Conservation (phyloP, 2,329 filamentous ascomycete genomes). For the Sporothrix luriei region DNA sequence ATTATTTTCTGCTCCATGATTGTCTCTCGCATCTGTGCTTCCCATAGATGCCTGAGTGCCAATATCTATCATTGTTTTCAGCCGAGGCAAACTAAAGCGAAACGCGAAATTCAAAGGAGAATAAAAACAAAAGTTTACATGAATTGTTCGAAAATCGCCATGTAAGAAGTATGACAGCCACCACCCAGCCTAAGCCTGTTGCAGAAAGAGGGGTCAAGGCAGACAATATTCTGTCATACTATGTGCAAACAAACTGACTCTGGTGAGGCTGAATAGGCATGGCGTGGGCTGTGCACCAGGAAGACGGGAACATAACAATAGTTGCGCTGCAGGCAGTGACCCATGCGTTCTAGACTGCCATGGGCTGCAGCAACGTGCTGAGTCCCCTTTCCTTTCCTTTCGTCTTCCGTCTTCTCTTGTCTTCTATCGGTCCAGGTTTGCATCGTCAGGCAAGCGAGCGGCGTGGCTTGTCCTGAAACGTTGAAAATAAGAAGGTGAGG, state of each 20-base stretch:
- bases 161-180: background rate
- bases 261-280: slow-evolving; percentile 25
- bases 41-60: no score
- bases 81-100: background rate
- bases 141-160: background rate
- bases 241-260: no score
- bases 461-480: slow-evolving; percentile 17
- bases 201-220: slow-evolving; percentile 16
- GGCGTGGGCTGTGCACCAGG: slow-evolving; percentile 14
- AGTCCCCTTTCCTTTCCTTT: background rate
- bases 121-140: background rate
- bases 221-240: background rate
- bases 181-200: background rate
- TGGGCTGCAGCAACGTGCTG: background rate
- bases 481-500: background rate
- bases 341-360: slow-evolving; percentile 8
- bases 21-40: no score
- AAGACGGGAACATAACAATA: background rate
- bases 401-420: background rate
- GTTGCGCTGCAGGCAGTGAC: slow-evolving; percentile 7
- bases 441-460: slow-evolving; percentile 1
- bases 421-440: background rate
- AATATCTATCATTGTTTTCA: background rate
- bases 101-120: background rate
- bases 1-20: no score